Evolutionary conservation across 1,139 yeast genomes (phyloP).

Genomic region (Torulaspora globosa): DNA sequence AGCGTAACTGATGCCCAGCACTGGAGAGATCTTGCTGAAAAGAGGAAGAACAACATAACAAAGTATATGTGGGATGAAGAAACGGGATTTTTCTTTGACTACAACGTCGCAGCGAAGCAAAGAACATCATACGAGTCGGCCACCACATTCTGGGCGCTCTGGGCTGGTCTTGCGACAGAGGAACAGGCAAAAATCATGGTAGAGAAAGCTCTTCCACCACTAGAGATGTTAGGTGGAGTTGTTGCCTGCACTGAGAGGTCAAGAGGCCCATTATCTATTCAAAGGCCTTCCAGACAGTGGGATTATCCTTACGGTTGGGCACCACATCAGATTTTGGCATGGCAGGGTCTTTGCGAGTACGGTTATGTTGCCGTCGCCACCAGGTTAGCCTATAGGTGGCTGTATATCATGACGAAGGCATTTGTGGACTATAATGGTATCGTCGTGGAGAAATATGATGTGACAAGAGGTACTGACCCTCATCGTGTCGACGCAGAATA

Average conservation of each 20-base stretch:
- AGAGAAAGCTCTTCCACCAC: slow-evolving; percentile 54
- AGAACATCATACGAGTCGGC: slow-evolving; percentile 78
- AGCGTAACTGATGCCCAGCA: slow-evolving; percentile 46
- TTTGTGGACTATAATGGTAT: slow-evolving; percentile 94
- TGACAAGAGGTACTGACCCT: slow-evolving; percentile 75
- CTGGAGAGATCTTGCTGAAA: slow-evolving; percentile 59
- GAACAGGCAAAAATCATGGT: slow-evolving; percentile 72
- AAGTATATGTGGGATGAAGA: slow-evolving; percentile 82
- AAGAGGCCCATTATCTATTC: slow-evolving; percentile 65
- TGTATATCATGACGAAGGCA: slow-evolving; percentile 82
- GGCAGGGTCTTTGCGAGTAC: slow-evolving; percentile 79
- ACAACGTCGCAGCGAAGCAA: slow-evolving; percentile 55
- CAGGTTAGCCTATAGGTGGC: slow-evolving; percentile 81
- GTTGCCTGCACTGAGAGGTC: slow-evolving; percentile 80
- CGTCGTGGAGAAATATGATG: slow-evolving; percentile 94
- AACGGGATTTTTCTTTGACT: slow-evolving; percentile 78
- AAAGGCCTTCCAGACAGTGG: slow-evolving; percentile 91
- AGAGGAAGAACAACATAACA: slow-evolving; percentile 55
- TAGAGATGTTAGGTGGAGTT: slow-evolving; percentile 86
- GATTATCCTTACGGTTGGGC: slow-evolving; percentile 99
- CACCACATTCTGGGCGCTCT: slow-evolving; percentile 88
- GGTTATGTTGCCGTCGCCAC: slow-evolving; percentile 65
- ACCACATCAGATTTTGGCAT: slow-evolving; percentile 92
- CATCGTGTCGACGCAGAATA: slow-evolving; percentile 94
- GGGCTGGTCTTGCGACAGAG: slow-evolving; percentile 72